These are phyloP conservation scores for Kazachstania sp. DNA, from an alignment of 1,139 yeast species.

Conservation along the genomic window DNA sequence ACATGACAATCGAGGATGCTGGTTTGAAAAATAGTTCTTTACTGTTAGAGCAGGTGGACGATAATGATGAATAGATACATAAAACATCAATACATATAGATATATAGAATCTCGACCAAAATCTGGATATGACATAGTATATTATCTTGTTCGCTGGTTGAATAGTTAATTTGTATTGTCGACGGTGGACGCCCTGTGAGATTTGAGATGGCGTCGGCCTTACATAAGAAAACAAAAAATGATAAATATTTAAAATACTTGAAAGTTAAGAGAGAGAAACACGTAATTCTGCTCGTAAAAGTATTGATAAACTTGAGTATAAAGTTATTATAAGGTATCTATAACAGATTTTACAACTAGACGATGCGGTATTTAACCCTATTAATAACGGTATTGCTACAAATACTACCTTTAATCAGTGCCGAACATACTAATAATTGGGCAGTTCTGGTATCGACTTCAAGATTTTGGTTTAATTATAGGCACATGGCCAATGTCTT, in stretches of 20 bases:
- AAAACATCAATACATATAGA: background rate
- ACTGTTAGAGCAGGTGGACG: conserved; percentile 45
- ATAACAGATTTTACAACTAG: background rate
- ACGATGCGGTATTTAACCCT: background rate
- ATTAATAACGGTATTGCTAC: conserved; percentile 1
- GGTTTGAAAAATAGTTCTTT: conserved; percentile 77
- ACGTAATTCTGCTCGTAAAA: too few species aligned
- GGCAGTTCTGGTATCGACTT: conserved; percentile 94
- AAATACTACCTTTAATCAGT: conserved; percentile 5
- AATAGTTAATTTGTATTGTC: background rate
- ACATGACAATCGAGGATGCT: conserved; percentile 58
- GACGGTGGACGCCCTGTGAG: too few species aligned
- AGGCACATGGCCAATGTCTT: conserved; percentile 96
- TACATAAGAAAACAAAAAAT: too few species aligned
- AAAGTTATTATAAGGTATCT: background rate
- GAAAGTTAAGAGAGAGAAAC: too few species aligned
- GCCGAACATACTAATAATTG: conserved; percentile 68
- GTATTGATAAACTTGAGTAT: too few species aligned
- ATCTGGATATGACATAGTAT: background rate
- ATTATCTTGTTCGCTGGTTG: background rate
- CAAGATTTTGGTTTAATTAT: conserved; percentile 96
- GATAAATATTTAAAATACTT: too few species aligned
- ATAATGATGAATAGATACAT: conserved; percentile 5
- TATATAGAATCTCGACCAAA: background rate
- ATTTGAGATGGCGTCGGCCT: too few species aligned